phyloP scores from a whole-genome alignment of 1,139 yeast species.

The Kazachstania sp. region DNA sequence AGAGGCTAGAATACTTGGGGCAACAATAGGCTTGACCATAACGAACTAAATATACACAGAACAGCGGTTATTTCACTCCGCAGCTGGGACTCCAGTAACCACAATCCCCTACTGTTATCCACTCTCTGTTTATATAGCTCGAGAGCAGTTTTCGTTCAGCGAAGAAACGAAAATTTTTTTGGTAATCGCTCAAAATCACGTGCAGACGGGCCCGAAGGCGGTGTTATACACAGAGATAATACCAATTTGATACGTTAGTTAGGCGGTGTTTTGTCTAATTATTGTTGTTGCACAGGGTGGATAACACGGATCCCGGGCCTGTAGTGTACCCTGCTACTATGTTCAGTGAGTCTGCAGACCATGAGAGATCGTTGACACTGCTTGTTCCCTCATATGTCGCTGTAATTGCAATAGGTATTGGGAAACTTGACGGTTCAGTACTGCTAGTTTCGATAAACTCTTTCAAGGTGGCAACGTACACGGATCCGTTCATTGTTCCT shows the following conservation, averaged over 20 bases:
- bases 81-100: no score
- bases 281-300: no score
- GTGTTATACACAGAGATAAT: no score
- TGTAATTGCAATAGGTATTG: background rate
- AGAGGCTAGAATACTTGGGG: constrained; percentile 95
- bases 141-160: no score
- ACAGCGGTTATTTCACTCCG: no score
- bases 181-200: no score
- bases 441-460: background rate
- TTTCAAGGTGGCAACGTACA: background rate
- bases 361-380: background rate
- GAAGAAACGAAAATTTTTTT: no score
- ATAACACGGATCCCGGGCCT: background rate
- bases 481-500: background rate
- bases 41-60: background rate
- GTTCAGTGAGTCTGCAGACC: background rate
- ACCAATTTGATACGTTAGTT: no score
- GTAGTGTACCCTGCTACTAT: background rate
- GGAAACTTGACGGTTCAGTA: background rate
- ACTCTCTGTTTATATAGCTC: no score
- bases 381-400: background rate
- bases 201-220: no score
- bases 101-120: no score
- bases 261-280: no score
- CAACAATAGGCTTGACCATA: constrained; percentile 77